Conservation (phyloP, 169 alveolate species). For the Plasmodium knowlesi region DNA sequence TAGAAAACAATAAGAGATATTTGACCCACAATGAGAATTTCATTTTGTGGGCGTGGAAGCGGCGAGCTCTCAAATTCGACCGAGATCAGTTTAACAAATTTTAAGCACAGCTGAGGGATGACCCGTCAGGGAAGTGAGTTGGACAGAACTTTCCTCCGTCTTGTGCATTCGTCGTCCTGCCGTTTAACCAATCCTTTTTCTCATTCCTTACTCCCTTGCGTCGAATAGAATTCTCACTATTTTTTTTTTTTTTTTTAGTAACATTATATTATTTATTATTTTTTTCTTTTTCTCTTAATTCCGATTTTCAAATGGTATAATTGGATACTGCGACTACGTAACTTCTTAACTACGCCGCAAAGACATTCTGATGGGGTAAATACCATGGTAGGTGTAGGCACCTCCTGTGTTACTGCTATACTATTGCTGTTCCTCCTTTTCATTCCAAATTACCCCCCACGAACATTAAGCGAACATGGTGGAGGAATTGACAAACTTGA, state of each 20-base stretch:
- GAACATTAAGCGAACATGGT: not conserved
- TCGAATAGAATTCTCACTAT: not conserved
- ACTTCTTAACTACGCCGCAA: not conserved
- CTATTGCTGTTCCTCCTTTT: not conserved
- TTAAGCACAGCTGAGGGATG: not conserved
- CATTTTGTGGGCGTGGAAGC: slow-evolving; percentile 76
- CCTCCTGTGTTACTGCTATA: not conserved
- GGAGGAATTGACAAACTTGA: slow-evolving; percentile 30
- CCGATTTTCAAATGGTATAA: not conserved
- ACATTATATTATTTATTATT: no score
- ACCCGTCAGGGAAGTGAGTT: no score
- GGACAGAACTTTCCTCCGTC: not conserved
- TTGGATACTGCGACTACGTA: not conserved
- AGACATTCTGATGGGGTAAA: not conserved
- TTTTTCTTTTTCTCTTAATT: not conserved
- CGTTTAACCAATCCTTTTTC: not conserved
- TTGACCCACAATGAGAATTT: slow-evolving; percentile 54
- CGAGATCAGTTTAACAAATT: slow-evolving; percentile 52
- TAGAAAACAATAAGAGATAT: slow-evolving; percentile 66
- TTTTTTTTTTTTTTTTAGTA: not conserved
- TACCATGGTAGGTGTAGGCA: not conserved
- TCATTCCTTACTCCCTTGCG: not conserved
- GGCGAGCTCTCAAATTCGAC: slow-evolving; percentile 44
- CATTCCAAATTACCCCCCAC: not conserved
- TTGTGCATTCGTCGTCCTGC: not conserved